Percentiles rank a stretch among this genome's conserved stretches.
These are phyloP conservation scores for Acanthamoeba triangularis DNA, from an alignment of 208 protist species.

Conservation along the genomic window DNA sequence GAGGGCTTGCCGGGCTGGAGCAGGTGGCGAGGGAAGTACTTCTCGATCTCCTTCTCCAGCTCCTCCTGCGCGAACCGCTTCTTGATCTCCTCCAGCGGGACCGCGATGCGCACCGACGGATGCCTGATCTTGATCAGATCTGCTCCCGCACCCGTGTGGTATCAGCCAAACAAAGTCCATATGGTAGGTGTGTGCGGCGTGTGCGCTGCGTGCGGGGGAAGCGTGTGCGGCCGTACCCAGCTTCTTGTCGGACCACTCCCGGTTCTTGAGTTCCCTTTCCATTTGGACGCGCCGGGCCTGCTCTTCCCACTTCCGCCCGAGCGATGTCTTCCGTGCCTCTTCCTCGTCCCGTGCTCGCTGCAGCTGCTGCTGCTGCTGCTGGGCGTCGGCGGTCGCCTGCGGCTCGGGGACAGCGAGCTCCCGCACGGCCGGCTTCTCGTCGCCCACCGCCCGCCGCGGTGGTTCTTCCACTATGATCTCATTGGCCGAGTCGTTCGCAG, in stretches of 20 bases:
- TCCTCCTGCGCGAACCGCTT: constrained; percentile 31
- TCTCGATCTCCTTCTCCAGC: constrained; percentile 39
- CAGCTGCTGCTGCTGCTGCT: not conserved
- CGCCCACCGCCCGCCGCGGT: no score
- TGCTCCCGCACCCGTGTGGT: not conserved
- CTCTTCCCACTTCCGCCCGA: not conserved
- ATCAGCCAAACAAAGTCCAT: not conserved
- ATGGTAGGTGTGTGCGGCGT: no score
- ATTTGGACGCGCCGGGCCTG: not conserved
- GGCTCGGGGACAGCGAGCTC: not conserved
- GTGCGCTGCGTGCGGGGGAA: not conserved
- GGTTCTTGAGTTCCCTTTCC: not conserved
- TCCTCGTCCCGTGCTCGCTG: not conserved
- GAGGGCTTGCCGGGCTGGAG: constrained; percentile 14
- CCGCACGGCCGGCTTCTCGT: not conserved
- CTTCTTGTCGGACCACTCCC: not conserved
- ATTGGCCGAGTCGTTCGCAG: not conserved
- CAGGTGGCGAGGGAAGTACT: constrained; percentile 5
- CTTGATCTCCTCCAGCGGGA: constrained; percentile 28
- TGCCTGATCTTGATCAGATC: constrained; percentile 13
- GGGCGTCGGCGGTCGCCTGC: not conserved
- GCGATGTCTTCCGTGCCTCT: not conserved
- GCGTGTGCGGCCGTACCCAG: not conserved
- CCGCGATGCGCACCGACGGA: constrained; percentile 4
- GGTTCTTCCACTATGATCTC: not conserved